A percentile compares a stretch with the other conserved stretches of the same genome.
Evolutionary conservation across 164 flowering plant species (phyloP).

Genomic region (Dillenia turbinata): DNA sequence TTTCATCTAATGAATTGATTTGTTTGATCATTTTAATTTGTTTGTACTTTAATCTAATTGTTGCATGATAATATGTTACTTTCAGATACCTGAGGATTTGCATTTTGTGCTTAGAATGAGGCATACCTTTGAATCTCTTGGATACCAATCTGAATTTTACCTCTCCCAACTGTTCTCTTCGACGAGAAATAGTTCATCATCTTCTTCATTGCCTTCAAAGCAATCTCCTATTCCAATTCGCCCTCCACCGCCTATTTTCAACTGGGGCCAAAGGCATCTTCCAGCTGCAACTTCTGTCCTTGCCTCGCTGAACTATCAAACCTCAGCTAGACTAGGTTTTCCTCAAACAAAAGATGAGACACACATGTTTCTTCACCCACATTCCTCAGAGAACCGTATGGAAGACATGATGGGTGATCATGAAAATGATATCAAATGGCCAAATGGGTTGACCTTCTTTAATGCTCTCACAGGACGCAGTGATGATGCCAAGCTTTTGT

Average conservation of each 20-base stretch:
- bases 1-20: not conserved
- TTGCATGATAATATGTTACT: not conserved
- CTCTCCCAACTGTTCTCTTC: slow-evolving; percentile 92
- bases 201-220: slow-evolving; percentile 49
- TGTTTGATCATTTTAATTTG: slow-evolving; percentile 1
- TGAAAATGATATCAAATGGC: slow-evolving; percentile 92
- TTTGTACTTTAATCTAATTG: slow-evolving; percentile 2
- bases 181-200: slow-evolving; percentile 44
- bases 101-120: slow-evolving; percentile 98
- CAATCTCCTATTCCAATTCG: slow-evolving; percentile 46
- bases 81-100: slow-evolving; percentile 93
- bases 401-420: slow-evolving; percentile 75
- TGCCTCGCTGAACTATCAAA: slow-evolving; percentile 46
- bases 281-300: slow-evolving; percentile 39
- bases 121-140: slow-evolving; percentile 95
- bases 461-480: slow-evolving; percentile 62
- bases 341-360: slow-evolving; percentile 70
- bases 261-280: slow-evolving; percentile 79
- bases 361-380: slow-evolving; percentile 76
- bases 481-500: slow-evolving; percentile 70
- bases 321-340: slow-evolving; percentile 43
- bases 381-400: slow-evolving; percentile 54
- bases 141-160: slow-evolving; percentile 92
- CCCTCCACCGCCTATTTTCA: slow-evolving; percentile 70
- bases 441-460: slow-evolving; percentile 82